These are phyloP conservation scores for Phytophthora meadii DNA, from an alignment of 352 stramenopile genomes.

Conservation along the genomic window DNA sequence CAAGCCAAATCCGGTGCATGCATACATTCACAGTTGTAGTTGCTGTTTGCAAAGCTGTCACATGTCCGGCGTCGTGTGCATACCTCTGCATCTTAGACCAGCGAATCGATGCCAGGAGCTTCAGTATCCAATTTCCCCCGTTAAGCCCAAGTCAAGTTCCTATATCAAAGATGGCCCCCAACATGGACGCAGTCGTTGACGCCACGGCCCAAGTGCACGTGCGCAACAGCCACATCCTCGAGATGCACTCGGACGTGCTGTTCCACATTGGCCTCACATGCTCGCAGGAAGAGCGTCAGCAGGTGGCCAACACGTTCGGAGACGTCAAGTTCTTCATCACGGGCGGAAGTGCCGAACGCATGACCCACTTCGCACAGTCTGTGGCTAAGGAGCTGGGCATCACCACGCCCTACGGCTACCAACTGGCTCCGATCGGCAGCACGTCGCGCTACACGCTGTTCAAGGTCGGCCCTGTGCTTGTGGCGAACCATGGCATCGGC, in stretches of 20 bases:
- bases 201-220: conserved; percentile 47
- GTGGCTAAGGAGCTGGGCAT: conserved; percentile 66
- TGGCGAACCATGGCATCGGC: conserved; percentile 85
- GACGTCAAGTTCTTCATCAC: conserved; percentile 85
- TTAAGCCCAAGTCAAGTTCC: conserved; percentile 17
- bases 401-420: conserved; percentile 69
- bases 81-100: conserved; percentile 22
- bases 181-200: conserved; percentile 27
- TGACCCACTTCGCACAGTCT: conserved; percentile 69
- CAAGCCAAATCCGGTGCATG: conserved; percentile 17
- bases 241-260: conserved; percentile 72
- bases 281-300: conserved; percentile 51
- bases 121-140: conserved; percentile 30
- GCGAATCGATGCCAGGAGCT: not conserved
- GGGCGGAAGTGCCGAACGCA: conserved; percentile 77
- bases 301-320: conserved; percentile 61
- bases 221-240: conserved; percentile 65
- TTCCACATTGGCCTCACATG: conserved; percentile 82
- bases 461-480: conserved; percentile 83
- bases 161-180: conserved; percentile 35
- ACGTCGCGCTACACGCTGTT: conserved; percentile 80
- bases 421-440: conserved; percentile 64
- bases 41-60: conserved; percentile 10
- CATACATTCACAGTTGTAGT: conserved; percentile 31
- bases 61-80: conserved; percentile 4